A percentile compares a stretch with the other conserved stretches of the same genome.
phyloP scores from a whole-genome alignment of 73 alveolate genomes.

The Uronychia setigera region DNA sequence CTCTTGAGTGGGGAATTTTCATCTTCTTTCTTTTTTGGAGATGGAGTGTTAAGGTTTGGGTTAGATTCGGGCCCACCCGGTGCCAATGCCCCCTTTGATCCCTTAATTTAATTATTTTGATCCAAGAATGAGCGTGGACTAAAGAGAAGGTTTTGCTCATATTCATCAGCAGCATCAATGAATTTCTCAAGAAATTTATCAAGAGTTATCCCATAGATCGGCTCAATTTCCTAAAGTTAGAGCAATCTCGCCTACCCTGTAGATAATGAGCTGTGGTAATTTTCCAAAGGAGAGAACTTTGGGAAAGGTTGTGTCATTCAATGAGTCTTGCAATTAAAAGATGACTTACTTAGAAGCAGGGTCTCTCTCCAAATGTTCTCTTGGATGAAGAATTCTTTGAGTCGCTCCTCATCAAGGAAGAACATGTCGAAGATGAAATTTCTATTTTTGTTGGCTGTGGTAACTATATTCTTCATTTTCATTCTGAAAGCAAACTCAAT shows the following conservation, averaged over 20 bases:
- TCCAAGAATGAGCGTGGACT: not conserved
- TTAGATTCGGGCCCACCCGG: too few species aligned
- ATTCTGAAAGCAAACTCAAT: constrained; percentile 50
- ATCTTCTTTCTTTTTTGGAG: constrained; percentile 3
- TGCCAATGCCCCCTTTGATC: too few species aligned
- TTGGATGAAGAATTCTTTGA: constrained; percentile 39
- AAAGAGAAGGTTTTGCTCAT: not conserved
- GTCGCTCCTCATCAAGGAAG: constrained; percentile 34
- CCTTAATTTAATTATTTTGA: not conserved
- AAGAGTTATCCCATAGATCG: constrained; percentile 23
- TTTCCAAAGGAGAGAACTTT: constrained; percentile 42
- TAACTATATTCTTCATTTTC: constrained; percentile 33
- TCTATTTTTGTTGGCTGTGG: not conserved
- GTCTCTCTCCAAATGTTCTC: constrained; percentile 64
- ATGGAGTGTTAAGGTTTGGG: too few species aligned
- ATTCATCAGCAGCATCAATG: constrained; percentile 1
- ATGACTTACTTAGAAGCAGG: constrained; percentile 19
- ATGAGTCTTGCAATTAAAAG: not conserved
- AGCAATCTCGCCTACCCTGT: constrained; percentile 19
- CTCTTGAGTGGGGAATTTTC: not conserved
- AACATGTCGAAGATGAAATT: constrained; percentile 32
- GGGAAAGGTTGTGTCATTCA: not conserved
- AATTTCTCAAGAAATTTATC: constrained; percentile 25
- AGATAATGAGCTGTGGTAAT: constrained; percentile 51
- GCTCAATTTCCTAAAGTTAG: constrained; percentile 29